phyloP scores from a whole-genome alignment of 441 rosid species.

The Eutrema salsugineum region DNA sequence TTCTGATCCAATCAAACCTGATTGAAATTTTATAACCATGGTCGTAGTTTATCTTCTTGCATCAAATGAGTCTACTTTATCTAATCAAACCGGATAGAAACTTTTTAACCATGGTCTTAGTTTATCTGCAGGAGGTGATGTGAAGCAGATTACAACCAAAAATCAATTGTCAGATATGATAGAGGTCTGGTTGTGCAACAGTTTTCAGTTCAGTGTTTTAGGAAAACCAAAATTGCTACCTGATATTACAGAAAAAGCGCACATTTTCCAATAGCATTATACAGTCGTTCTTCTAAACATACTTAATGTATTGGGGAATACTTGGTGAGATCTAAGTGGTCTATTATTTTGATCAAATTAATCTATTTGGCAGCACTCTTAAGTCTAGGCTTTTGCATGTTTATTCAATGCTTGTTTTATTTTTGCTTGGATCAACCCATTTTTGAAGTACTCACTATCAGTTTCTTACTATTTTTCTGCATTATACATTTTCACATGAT shows the following conservation, averaged over 20 bases:
- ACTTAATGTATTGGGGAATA: background rate
- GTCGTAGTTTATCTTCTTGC: constrained; percentile 39
- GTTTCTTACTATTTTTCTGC: background rate
- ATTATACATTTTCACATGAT: background rate
- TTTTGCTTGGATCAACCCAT: background rate
- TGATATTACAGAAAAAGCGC: background rate
- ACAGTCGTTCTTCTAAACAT: background rate
- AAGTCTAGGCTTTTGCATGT: background rate
- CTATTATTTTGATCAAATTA: background rate
- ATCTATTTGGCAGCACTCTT: constrained; percentile 1
- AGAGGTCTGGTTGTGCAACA: constrained; percentile 53
- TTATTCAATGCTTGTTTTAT: background rate
- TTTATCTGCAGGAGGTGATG: constrained; percentile 87
- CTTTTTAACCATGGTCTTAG: constrained; percentile 38
- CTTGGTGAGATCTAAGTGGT: background rate
- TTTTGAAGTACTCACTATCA: background rate
- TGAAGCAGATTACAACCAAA: constrained; percentile 66
- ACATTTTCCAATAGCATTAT: background rate
- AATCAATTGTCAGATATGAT: constrained; percentile 67
- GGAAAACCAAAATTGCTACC: background rate
- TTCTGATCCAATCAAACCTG: background rate
- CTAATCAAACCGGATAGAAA: constrained; percentile 12
- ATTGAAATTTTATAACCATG: constrained; percentile 30
- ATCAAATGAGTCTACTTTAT: background rate
- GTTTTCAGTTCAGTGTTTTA: no score